Percentiles rank a stretch among this genome's conserved stretches.
Conservation (phyloP, 2,329 filamentous ascomycete genomes). For the Diaporthe sp. region DNA sequence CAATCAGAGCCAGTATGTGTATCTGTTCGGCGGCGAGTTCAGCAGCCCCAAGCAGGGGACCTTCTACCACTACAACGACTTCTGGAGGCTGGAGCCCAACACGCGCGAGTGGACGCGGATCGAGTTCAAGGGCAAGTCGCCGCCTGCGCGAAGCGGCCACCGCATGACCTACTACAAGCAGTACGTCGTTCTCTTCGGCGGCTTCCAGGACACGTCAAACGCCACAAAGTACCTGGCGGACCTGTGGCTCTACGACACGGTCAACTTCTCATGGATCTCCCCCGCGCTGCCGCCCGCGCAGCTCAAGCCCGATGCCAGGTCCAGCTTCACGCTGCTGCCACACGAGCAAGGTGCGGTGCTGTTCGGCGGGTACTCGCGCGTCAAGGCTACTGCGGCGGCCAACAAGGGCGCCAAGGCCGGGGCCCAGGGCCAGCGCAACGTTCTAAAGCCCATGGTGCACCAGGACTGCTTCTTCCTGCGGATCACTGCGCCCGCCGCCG, state of each 20-base stretch:
- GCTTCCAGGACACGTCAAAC: slow-evolving; percentile 96
- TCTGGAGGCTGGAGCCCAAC: slow-evolving; percentile 90
- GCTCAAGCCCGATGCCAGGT: slow-evolving; percentile 90
- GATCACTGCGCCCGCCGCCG: slow-evolving; percentile 78
- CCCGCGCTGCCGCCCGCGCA: slow-evolving; percentile 82
- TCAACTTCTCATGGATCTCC: slow-evolving; percentile 86
- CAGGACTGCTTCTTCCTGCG: slow-evolving; percentile 96
- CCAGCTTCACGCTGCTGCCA: slow-evolving; percentile 91
- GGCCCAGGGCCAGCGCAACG: slow-evolving; percentile 74
- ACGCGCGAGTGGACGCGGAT: slow-evolving; percentile 92
- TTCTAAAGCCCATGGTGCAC: slow-evolving; percentile 89
- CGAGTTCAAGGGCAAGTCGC: slow-evolving; percentile 82
- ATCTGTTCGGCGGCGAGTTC: slow-evolving; percentile 96
- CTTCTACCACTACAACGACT: slow-evolving; percentile 99
- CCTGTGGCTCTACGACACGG: slow-evolving; percentile 94
- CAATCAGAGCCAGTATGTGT: slow-evolving; percentile 84
- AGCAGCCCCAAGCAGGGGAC: slow-evolving; percentile 97
- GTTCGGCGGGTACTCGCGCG: slow-evolving; percentile 93
- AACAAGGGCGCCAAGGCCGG: slow-evolving; percentile 75
- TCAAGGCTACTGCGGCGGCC: slow-evolving; percentile 77
- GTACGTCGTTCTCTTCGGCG: slow-evolving; percentile 95
- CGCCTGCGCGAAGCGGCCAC: slow-evolving; percentile 90
- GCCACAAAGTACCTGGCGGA: slow-evolving; percentile 95
- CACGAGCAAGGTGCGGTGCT: slow-evolving; percentile 91
- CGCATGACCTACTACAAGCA: slow-evolving; percentile 98